Conservation (phyloP, 2,329 filamentous ascomycete genomes). For the Arthrocladium fulminans region DNA sequence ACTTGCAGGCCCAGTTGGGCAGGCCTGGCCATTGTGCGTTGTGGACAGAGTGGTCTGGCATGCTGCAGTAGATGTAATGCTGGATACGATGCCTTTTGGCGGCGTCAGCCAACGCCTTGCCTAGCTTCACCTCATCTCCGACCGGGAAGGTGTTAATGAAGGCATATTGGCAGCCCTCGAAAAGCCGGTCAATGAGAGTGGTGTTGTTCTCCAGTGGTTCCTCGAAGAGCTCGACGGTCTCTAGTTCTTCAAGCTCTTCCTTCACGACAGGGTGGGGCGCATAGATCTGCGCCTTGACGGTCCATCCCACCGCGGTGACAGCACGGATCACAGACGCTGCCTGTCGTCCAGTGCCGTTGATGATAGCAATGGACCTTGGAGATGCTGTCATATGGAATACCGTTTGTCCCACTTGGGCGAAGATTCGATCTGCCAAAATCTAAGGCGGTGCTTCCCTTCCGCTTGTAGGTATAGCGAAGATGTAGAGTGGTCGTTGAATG, state of each 20-base stretch:
- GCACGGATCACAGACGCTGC: conserved; percentile 91
- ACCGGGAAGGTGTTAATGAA: conserved; percentile 95
- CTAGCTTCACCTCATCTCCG: conserved; percentile 85
- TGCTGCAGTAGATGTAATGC: conserved; percentile 93
- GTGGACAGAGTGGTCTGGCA: conserved; percentile 87
- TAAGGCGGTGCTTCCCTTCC: no score
- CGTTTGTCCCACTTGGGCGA: background rate
- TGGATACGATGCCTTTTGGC: conserved; percentile 70
- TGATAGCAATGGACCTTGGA: conserved; percentile 75
- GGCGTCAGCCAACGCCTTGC: conserved; percentile 77
- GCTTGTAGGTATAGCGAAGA: no score
- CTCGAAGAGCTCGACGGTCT: conserved; percentile 68
- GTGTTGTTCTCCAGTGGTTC: conserved; percentile 61
- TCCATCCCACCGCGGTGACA: conserved; percentile 85
- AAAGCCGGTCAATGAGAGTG: conserved; percentile 65
- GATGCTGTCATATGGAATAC: conserved; percentile 18
- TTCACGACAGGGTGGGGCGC: conserved; percentile 81
- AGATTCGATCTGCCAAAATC: no score
- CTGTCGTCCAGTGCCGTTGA: conserved; percentile 93
- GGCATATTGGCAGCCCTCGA: conserved; percentile 74
- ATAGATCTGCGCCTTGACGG: conserved; percentile 83
- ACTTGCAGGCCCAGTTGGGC: conserved; percentile 87
- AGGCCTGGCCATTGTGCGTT: conserved; percentile 68
- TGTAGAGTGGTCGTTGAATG: no score
- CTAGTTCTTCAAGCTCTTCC: conserved; percentile 70